Percentiles rank a stretch among this genome's conserved stretches.
Evolutionary conservation across 306 rosid species (phyloP).

Genomic region (Alnus glutinosa): DNA sequence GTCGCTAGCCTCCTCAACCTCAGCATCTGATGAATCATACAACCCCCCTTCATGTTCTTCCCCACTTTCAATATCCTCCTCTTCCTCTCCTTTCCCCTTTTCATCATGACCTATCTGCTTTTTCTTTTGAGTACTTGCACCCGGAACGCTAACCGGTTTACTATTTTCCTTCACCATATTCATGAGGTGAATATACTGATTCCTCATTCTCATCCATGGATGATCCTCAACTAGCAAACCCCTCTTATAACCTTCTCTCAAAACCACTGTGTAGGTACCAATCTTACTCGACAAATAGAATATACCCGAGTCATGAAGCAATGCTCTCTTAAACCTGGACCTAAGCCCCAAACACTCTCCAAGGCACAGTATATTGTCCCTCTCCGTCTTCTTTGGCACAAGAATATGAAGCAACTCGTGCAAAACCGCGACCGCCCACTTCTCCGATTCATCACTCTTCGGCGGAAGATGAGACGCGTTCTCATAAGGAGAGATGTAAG

Average conservation of each 20-base stretch:
- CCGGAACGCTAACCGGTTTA: conserved; percentile 34
- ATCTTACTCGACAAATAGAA: conserved; percentile 71
- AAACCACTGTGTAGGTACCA: conserved; percentile 67
- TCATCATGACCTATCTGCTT: conserved; percentile 29
- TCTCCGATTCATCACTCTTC: conserved; percentile 67
- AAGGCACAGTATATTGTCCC: conserved; percentile 51
- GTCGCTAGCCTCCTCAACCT: conserved; percentile 23
- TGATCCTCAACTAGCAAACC: conserved; percentile 56
- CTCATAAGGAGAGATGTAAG: conserved; percentile 77
- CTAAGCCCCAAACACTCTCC: conserved; percentile 79
- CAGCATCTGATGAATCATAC: conserved; percentile 29
- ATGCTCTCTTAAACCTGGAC: conserved; percentile 71
- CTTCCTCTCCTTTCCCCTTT: conserved; percentile 26
- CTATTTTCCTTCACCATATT: conserved; percentile 51
- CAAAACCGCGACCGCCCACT: conserved; percentile 71
- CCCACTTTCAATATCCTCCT: conserved; percentile 27
- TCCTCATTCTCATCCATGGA: conserved; percentile 60
- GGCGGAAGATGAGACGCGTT: conserved; percentile 55
- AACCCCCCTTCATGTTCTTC: conserved; percentile 35
- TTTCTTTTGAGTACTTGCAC: conserved; percentile 23
- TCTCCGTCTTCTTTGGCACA: conserved; percentile 71
- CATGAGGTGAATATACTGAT: conserved; percentile 67
- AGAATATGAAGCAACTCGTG: conserved; percentile 81
- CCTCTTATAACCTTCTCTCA: conserved; percentile 80
- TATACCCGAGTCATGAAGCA: conserved; percentile 77